Evolutionary conservation across 306 rosid species (phyloP).

Genomic region (Delonix regia): DNA sequence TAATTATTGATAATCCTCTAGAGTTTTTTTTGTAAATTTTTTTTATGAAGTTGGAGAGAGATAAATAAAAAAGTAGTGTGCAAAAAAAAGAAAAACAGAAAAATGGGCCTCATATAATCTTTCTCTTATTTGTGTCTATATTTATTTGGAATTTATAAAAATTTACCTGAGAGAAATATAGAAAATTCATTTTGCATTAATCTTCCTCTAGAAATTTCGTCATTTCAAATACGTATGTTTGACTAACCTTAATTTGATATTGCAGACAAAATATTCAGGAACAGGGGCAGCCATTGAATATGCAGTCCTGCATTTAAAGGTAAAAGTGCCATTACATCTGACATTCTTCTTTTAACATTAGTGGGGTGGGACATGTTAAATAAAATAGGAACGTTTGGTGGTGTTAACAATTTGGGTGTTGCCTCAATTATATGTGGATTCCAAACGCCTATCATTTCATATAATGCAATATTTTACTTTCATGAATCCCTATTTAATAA

Average conservation of each 20-base stretch:
- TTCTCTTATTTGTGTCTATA: no score
- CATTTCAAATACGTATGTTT: slow-evolving; percentile 24
- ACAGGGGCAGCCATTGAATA: slow-evolving; percentile 98
- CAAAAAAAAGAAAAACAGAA: no score
- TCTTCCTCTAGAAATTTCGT: background rate
- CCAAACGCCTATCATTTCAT: slow-evolving; percentile 38
- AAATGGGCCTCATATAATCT: no score
- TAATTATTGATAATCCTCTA: no score
- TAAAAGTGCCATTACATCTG: slow-evolving; percentile 23
- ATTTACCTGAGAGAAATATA: no score
- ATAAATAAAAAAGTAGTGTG: no score
- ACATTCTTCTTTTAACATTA: slow-evolving; percentile 26
- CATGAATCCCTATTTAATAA: background rate
- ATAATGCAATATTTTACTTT: background rate
- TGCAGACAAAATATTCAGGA: slow-evolving; percentile 83
- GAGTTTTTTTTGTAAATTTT: no score
- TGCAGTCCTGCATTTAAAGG: slow-evolving; percentile 87
- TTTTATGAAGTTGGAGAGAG: no score
- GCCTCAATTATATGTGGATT: slow-evolving; percentile 36
- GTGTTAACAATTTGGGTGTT: background rate
- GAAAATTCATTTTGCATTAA: no score
- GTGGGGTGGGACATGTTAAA: slow-evolving; percentile 22
- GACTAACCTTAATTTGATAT: slow-evolving; percentile 15
- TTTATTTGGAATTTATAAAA: no score
- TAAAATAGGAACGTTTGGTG: slow-evolving; percentile 21